A percentile compares a stretch with the other conserved stretches of the same genome.
Evolutionary conservation across 2,329 filamentous ascomycete species (phyloP).

Genomic region (Lachnellula arida): DNA sequence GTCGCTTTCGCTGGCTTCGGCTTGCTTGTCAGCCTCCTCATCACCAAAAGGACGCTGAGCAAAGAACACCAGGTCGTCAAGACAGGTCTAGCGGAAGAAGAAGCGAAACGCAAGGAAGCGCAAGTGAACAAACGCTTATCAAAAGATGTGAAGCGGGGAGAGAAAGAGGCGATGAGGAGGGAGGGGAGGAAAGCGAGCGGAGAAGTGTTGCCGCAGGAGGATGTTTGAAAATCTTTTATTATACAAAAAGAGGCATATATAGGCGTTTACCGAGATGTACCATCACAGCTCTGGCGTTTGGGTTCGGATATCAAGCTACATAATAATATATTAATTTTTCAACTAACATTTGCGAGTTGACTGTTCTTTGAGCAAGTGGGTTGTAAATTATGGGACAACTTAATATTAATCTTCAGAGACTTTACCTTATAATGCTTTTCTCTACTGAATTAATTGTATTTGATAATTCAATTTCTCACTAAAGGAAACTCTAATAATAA

Average conservation of each 20-base stretch:
- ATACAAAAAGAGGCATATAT: neutral
- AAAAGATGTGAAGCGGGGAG: conserved; percentile 8
- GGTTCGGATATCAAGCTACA: neutral
- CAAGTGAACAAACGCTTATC: conserved; percentile 12
- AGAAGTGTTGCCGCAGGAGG: neutral
- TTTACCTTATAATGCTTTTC: too few relatives aligned
- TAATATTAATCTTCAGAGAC: too few relatives aligned
- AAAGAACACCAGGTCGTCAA: conserved; percentile 47
- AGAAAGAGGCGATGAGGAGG: conserved; percentile 4
- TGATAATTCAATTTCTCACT: too few relatives aligned
- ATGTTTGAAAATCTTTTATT: conserved; percentile 1
- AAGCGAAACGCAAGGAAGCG: conserved; percentile 18
- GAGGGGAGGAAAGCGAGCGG: conserved; percentile 1
- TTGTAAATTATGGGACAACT: neutral
- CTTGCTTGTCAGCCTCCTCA: conserved; percentile 39
- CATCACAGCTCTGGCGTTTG: neutral
- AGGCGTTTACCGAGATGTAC: neutral
- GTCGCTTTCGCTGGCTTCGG: conserved; percentile 28
- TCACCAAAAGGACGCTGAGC: conserved; percentile 41
- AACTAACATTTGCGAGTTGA: neutral
- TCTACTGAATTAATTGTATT: too few relatives aligned
- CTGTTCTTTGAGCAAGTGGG: too few relatives aligned
- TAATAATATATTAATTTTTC: neutral
- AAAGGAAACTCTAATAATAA: too few relatives aligned
- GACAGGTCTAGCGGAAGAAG: conserved; percentile 37